Conservation (phyloP, 2,329 filamentous ascomycete species). For the Pezicula carpinea region DNA sequence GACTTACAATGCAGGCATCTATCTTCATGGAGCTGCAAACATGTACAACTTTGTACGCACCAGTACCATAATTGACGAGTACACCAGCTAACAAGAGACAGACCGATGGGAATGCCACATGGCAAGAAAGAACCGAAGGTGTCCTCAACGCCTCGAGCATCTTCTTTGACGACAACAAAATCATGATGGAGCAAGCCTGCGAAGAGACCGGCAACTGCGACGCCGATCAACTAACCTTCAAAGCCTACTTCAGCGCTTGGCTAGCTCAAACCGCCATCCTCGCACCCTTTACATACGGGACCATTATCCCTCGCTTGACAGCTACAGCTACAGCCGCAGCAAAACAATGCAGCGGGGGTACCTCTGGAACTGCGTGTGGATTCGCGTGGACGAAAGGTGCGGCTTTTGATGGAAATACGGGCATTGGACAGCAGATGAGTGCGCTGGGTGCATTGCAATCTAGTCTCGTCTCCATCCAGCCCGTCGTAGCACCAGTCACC, state of each 20-base stretch:
- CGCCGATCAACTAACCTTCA: constrained; percentile 59
- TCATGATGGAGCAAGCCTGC: constrained; percentile 64
- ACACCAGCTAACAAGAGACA: constrained; percentile 25
- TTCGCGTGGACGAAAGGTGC: constrained; percentile 52
- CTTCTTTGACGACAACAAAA: constrained; percentile 45
- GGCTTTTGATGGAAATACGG: constrained; percentile 53
- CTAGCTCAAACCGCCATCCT: constrained; percentile 58
- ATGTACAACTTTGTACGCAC: constrained; percentile 59
- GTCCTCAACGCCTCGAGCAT: constrained; percentile 49
- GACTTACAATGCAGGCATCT: constrained; percentile 66
- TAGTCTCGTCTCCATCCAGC: constrained; percentile 51
- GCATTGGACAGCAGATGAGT: constrained; percentile 68
- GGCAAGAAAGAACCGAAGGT: constrained; percentile 53
- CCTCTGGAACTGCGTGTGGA: constrained; percentile 54
- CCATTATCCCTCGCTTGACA: constrained; percentile 48
- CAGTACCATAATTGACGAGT: background rate
- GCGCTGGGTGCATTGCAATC: constrained; percentile 61
- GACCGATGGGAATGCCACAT: constrained; percentile 41
- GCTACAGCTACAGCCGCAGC: constrained; percentile 54
- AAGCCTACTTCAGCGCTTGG: constrained; percentile 59
- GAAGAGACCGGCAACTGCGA: constrained; percentile 57
- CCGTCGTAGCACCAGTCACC: constrained; percentile 38
- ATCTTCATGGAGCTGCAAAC: constrained; percentile 60
- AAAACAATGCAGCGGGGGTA: constrained; percentile 52
- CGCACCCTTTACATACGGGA: constrained; percentile 52